A percentile compares a stretch with the other conserved stretches of the same genome.
Evolutionary conservation across 2,329 filamentous ascomycete genomes (phyloP).

Genomic region (Trichoderma sp.): DNA sequence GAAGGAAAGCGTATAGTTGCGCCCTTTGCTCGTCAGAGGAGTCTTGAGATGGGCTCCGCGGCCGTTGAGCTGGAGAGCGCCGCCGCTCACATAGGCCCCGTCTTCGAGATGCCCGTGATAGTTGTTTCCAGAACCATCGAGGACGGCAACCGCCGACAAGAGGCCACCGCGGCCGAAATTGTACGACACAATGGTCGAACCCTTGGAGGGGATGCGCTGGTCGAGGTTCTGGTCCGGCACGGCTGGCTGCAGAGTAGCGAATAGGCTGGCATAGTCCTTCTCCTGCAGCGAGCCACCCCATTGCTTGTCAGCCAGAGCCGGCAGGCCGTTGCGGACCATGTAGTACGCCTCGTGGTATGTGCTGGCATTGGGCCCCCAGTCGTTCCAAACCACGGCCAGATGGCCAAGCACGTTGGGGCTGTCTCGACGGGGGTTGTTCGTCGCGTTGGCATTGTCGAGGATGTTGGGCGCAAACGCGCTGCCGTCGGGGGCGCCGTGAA

Average conservation of each 20-base stretch:
- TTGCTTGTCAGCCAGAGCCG: conserved; percentile 35
- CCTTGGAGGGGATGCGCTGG: conserved; percentile 29
- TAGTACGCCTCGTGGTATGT: conserved; percentile 34
- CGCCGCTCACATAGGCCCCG: conserved; percentile 38
- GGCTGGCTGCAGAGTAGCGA: conserved; percentile 31
- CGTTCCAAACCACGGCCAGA: conserved; percentile 34
- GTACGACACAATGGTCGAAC: conserved; percentile 32
- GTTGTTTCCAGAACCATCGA: conserved; percentile 32
- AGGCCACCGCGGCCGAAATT: conserved; percentile 31
- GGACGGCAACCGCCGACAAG: conserved; percentile 34
- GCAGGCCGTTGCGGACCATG: conserved; percentile 32
- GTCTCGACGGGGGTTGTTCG: conserved; percentile 32
- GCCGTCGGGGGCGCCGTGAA: conserved; percentile 29
- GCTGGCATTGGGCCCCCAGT: conserved; percentile 34
- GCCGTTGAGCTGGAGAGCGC: conserved; percentile 39
- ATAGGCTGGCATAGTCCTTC: conserved; percentile 28
- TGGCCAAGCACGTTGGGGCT: conserved; percentile 32
- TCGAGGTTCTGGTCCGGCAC: conserved; percentile 35
- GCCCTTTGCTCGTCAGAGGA: conserved; percentile 56
- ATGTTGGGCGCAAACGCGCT: conserved; percentile 32
- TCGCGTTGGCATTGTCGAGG: conserved; percentile 31
- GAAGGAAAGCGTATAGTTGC: conserved; percentile 58
- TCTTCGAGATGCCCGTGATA: conserved; percentile 29
- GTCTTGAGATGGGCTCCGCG: conserved; percentile 48
- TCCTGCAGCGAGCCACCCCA: conserved; percentile 33